Conservation (phyloP, 2,329 filamentous ascomycete species). For the Colletotrichum acutatum region DNA sequence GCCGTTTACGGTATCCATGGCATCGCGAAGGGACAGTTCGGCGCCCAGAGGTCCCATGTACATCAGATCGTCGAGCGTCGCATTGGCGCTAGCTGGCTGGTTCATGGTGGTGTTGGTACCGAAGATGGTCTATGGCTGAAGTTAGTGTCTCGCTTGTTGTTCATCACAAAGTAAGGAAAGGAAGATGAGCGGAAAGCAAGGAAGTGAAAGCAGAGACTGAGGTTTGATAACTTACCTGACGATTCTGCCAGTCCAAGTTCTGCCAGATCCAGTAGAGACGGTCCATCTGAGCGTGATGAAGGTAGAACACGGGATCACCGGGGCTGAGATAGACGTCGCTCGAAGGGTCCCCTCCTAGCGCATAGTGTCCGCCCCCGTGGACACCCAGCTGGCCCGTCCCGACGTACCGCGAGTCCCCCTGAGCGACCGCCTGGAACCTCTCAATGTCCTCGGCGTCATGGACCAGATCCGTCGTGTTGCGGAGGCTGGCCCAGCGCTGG, state of each 20-base stretch:
- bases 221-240: constrained; percentile 41
- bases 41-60: constrained; percentile 47
- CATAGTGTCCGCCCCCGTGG: constrained; percentile 54
- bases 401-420: constrained; percentile 45
- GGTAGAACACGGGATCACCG: constrained; percentile 56
- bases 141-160: not conserved
- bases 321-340: constrained; percentile 56
- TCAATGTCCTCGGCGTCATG: constrained; percentile 36
- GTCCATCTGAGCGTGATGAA: constrained; percentile 58
- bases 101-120: constrained; percentile 56
- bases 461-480: constrained; percentile 44
- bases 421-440: constrained; percentile 49
- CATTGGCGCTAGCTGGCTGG: constrained; percentile 51
- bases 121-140: constrained; percentile 41
- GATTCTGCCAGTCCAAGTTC: constrained; percentile 52
- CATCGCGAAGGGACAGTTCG: constrained; percentile 44
- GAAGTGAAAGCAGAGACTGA: too few relatives aligned
- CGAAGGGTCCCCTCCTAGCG: constrained; percentile 56
- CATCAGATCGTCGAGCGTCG: constrained; percentile 51
- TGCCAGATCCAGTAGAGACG: constrained; percentile 60
- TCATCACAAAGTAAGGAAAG: too few relatives aligned
- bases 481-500: constrained; percentile 37
- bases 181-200: too few relatives aligned
- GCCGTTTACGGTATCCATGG: constrained; percentile 52
- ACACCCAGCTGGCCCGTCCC: constrained; percentile 46